Evolutionary conservation across 441 rosid genomes (phyloP).

Genomic region (Populus hybrid): DNA sequence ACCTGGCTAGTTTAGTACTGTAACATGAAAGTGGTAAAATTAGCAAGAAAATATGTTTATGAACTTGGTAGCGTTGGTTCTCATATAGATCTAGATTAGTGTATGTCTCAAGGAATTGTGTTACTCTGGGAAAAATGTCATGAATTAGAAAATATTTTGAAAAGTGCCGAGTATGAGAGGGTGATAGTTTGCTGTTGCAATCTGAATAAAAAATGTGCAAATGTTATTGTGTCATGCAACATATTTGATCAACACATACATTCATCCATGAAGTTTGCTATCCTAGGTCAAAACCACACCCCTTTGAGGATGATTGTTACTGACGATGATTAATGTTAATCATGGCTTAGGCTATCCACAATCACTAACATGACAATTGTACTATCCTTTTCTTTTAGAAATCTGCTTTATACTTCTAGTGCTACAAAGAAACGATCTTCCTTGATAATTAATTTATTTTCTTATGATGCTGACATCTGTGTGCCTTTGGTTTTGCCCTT

Average conservation of each 20-base stretch:
- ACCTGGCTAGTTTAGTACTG: neutral
- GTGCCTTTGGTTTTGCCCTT: no score
- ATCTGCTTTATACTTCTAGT: neutral
- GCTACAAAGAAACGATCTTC: neutral
- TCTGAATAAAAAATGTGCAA: neutral
- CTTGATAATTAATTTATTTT: no score
- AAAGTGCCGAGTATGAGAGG: neutral
- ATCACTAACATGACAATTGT: neutral
- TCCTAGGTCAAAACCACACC: no score
- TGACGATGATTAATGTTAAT: neutral
- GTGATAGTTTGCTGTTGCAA: neutral
- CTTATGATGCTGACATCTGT: neutral
- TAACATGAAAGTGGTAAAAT: neutral
- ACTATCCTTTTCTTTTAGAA: neutral
- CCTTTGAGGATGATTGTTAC: neutral
- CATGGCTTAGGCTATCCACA: neutral
- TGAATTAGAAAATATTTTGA: neutral
- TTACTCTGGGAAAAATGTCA: neutral
- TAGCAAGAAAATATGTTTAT: neutral
- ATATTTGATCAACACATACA: neutral
- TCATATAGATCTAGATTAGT: neutral
- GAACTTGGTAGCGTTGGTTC: neutral
- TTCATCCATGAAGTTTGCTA: neutral
- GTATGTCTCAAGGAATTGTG: neutral
- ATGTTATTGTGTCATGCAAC: neutral